Conservation (phyloP, 2,329 filamentous ascomycete genomes). For the Verticillium dahliae region DNA sequence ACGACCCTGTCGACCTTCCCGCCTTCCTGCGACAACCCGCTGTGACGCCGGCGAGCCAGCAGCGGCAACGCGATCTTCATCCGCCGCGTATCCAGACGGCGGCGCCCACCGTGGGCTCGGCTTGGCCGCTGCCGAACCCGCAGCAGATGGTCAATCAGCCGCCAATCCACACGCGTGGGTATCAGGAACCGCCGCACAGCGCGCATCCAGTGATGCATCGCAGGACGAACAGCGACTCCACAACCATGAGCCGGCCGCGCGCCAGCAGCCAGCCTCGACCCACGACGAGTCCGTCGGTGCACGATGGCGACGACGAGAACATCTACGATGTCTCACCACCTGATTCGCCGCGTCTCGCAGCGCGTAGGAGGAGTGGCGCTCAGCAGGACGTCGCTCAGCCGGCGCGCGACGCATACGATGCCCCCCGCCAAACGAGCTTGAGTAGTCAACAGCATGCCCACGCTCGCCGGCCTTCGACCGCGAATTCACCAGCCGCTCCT, state of each 20-base stretch:
- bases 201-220: neutral
- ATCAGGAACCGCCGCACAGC: conserved; percentile 1
- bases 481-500: neutral
- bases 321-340: conserved; percentile 43
- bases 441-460: conserved; percentile 2
- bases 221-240: conserved; percentile 6
- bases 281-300: conserved; percentile 4
- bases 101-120: conserved; percentile 7
- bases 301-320: conserved; percentile 23
- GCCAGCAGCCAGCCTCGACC: conserved; percentile 7
- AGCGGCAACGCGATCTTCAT: conserved; percentile 13
- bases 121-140: conserved; percentile 8
- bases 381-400: neutral
- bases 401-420: neutral
- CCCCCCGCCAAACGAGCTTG: neutral
- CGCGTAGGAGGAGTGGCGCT: neutral
- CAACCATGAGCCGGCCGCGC: conserved; percentile 6
- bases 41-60: conserved; percentile 26
- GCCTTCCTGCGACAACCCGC: conserved; percentile 46
- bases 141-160: conserved; percentile 6
- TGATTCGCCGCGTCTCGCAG: conserved; percentile 24
- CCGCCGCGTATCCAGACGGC: conserved; percentile 15
- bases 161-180: neutral
- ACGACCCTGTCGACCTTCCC: conserved; percentile 51
- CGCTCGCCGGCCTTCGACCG: neutral